Evolutionary conservation across 805 yeast species (phyloP).

Genomic region (Gaillardinia entomophila): DNA sequence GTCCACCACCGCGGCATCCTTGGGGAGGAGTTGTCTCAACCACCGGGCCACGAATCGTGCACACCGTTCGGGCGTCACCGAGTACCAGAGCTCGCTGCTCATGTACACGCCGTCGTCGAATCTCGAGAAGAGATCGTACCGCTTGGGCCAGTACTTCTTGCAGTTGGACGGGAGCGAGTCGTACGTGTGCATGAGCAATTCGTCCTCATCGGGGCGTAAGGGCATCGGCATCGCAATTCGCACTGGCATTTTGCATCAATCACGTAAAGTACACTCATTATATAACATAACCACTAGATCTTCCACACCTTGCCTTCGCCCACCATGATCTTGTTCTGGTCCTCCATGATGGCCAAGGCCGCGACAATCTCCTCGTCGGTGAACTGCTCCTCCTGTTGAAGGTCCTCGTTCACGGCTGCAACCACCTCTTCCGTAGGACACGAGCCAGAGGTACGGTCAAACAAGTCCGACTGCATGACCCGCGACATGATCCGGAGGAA

Average conservation of each 20-base stretch:
- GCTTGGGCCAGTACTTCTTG: constrained; percentile 54
- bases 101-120: constrained; percentile 66
- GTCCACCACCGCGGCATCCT: constrained; percentile 48
- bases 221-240: too few relatives aligned
- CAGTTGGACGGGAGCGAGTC: constrained; percentile 34
- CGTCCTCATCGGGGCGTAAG: constrained; percentile 16
- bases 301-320: constrained; percentile 36
- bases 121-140: constrained; percentile 55
- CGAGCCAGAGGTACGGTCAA: constrained; percentile 25
- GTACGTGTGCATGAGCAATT: constrained; percentile 31
- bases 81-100: constrained; percentile 74
- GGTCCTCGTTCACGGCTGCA: constrained; percentile 25
- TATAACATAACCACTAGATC: constrained; percentile 13
- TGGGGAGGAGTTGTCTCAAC: constrained; percentile 46
- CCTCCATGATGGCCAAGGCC: constrained; percentile 28
- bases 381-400: constrained; percentile 37
- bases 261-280: neutral
- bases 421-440: constrained; percentile 27
- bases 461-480: constrained; percentile 25
- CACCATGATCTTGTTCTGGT: constrained; percentile 31
- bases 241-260: too few relatives aligned
- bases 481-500: constrained; percentile 27
- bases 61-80: constrained; percentile 78
- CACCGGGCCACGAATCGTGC: constrained; percentile 58
- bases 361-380: constrained; percentile 20